Evolutionary conservation across 768 basidiomycete species (phyloP).

Genomic region (Saitozyma podzolica): DNA sequence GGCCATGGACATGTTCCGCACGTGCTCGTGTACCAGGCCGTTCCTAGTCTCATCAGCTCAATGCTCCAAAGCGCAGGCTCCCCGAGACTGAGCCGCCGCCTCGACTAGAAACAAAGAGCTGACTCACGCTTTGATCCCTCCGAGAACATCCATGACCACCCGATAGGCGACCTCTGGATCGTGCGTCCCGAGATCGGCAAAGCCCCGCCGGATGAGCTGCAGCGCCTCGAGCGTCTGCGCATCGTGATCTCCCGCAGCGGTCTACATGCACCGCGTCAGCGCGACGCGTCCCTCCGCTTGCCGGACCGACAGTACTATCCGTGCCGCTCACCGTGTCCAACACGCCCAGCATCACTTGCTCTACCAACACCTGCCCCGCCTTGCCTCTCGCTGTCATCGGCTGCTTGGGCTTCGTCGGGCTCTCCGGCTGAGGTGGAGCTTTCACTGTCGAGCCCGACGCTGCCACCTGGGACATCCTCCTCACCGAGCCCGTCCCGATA

Average conservation of each 20-base stretch:
- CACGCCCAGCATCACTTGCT: constrained; percentile 80
- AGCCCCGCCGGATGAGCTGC: constrained; percentile 72
- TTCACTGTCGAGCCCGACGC: background rate
- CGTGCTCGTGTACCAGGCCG: constrained; percentile 71
- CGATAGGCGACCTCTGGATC: constrained; percentile 85
- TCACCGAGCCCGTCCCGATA: constrained; percentile 63
- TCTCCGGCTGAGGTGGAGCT: background rate
- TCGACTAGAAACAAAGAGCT: background rate
- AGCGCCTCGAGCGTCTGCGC: constrained; percentile 32
- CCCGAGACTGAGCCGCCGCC: background rate
- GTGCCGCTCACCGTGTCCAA: constrained; percentile 64
- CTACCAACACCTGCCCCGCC: constrained; percentile 61
- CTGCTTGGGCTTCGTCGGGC: constrained; percentile 10
- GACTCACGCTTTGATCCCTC: constrained; percentile 86
- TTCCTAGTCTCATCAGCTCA: constrained; percentile 59
- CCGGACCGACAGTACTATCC: constrained; percentile 6
- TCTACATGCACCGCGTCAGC: constrained; percentile 17
- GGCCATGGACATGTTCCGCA: constrained; percentile 65
- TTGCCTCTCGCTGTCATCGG: constrained; percentile 20
- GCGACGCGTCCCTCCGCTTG: background rate
- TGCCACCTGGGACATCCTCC: constrained; percentile 10
- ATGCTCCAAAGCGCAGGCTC: background rate
- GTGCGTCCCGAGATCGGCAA: constrained; percentile 75
- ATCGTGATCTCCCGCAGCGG: constrained; percentile 35
- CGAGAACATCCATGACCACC: constrained; percentile 81